These are phyloP conservation scores for Xylaria curta DNA, from an alignment of 495 filamentous ascomycete species.

Conservation along the genomic window DNA sequence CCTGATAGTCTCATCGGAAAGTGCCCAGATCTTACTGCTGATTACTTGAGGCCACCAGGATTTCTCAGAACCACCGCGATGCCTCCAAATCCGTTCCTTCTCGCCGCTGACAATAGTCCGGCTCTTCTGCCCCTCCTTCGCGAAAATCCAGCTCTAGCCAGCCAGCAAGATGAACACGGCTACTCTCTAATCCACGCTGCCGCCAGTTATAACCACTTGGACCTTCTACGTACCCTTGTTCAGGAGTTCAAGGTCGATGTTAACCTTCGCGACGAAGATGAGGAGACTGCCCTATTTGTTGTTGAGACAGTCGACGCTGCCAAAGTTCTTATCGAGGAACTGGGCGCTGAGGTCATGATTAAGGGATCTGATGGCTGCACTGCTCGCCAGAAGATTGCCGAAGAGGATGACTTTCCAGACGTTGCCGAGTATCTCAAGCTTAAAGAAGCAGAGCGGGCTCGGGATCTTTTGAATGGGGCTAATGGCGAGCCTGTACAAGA, in stretches of 20 bases:
- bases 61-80: conserved; percentile 32
- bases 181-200: conserved; percentile 95
- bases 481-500: conserved; percentile 37
- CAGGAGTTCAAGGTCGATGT: conserved; percentile 76
- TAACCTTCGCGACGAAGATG: conserved; percentile 84
- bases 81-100: conserved; percentile 73
- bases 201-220: conserved; percentile 84
- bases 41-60: neutral
- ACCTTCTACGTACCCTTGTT: conserved; percentile 80
- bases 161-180: conserved; percentile 77
- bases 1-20: neutral
- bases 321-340: conserved; percentile 77
- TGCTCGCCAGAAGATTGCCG: conserved; percentile 73
- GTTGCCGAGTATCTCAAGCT: conserved; percentile 71
- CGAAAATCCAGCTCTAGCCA: conserved; percentile 69
- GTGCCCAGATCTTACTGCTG: too few relatives aligned
- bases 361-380: conserved; percentile 70
- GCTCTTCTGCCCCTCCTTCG: conserved; percentile 70
- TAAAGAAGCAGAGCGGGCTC: conserved; percentile 47
- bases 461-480: conserved; percentile 28
- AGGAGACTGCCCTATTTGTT: conserved; percentile 89
- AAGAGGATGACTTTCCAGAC: conserved; percentile 71
- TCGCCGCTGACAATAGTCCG: conserved; percentile 76
- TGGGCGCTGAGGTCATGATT: conserved; percentile 69
- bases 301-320: conserved; percentile 79